Conservation (phyloP, 805 yeast genomes). For the Pichia cabralensis region DNA sequence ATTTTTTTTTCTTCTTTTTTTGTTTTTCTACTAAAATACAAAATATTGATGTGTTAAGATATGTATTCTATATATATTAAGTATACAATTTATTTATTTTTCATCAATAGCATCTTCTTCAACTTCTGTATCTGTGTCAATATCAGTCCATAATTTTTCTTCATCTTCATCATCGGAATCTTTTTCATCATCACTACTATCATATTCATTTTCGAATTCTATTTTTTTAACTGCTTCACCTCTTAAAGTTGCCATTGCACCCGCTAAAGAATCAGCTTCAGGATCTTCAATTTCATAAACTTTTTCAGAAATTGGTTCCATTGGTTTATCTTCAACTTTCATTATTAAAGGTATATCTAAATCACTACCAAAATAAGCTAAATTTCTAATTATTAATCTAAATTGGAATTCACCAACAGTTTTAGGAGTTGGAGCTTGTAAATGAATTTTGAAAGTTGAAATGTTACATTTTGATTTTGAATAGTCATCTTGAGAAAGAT, state of each 20-base stretch:
- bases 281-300: constrained; percentile 57
- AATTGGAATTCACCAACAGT: constrained; percentile 55
- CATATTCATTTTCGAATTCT: constrained; percentile 29
- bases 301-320: constrained; percentile 32
- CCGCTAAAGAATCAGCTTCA: constrained; percentile 67
- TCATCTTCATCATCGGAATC: constrained; percentile 15
- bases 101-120: constrained; percentile 29
- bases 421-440: constrained; percentile 72
- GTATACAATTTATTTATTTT: background rate
- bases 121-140: constrained; percentile 56
- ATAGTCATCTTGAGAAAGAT: constrained; percentile 40
- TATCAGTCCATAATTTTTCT: constrained; percentile 34
- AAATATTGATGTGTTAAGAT: too few species aligned
- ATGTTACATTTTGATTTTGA: constrained; percentile 37
- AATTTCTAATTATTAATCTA: constrained; percentile 59
- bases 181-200: constrained; percentile 20
- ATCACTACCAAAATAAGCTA: constrained; percentile 77
- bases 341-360: constrained; percentile 59
- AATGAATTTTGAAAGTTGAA: constrained; percentile 67
- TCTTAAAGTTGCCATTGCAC: constrained; percentile 59
- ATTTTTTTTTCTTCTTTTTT: too few species aligned
- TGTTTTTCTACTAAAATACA: background rate
- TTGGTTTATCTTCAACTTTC: constrained; percentile 56
- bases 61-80: too few species aligned
- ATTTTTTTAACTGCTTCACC: constrained; percentile 46